Conservation (phyloP, 768 basidiomycete species). For the Boletus rex-veris region DNA sequence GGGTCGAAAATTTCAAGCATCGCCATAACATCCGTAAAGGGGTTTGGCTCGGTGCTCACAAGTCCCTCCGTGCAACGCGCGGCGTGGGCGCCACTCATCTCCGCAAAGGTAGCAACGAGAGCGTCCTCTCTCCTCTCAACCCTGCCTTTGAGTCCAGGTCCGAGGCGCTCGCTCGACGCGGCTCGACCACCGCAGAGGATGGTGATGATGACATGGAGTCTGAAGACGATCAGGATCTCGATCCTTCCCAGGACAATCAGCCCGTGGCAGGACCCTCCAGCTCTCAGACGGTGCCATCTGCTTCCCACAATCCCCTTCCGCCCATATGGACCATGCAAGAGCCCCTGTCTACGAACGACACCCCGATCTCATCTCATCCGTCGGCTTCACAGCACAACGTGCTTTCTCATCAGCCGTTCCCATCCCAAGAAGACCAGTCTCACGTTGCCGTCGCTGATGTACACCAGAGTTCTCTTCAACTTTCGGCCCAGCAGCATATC, state of each 20-base stretch:
- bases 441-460: conserved; percentile 25
- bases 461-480: conserved; percentile 28
- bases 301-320: conserved; percentile 31
- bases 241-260: conserved; percentile 24
- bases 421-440: conserved; percentile 25
- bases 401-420: conserved; percentile 30
- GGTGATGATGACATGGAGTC: conserved; percentile 37
- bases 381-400: conserved; percentile 27
- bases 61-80: conserved; percentile 31
- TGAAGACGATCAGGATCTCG: conserved; percentile 32
- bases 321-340: conserved; percentile 35
- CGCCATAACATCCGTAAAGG: conserved; percentile 74
- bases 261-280: conserved; percentile 29
- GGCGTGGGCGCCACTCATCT: conserved; percentile 31
- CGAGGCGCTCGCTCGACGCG: conserved; percentile 26
- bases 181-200: conserved; percentile 30
- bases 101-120: conserved; percentile 36
- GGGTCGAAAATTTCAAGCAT: conserved; percentile 90
- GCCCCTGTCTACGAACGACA: conserved; percentile 22
- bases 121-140: conserved; percentile 38
- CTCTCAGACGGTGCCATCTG: conserved; percentile 21
- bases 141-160: conserved; percentile 37
- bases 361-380: conserved; percentile 33
- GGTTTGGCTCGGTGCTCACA: conserved; percentile 46
- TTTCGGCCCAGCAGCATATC: conserved; percentile 30